Evolutionary conservation across 805 yeast genomes (phyloP).

Genomic region (Kuraishia cidri): DNA sequence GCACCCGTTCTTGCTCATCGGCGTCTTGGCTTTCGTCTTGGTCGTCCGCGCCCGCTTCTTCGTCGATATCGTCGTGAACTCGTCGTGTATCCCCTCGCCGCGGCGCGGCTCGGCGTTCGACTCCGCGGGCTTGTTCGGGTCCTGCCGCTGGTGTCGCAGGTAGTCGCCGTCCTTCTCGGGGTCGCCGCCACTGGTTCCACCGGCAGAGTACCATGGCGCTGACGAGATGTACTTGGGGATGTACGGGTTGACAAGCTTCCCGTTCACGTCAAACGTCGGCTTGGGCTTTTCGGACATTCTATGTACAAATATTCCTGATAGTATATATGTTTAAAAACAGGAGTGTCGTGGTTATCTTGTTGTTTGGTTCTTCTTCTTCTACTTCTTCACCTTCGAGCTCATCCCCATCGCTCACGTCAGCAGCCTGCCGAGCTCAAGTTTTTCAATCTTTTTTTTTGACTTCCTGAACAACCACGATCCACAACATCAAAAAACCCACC

Average conservation of each 20-base stretch:
- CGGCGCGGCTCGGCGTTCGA: constrained; percentile 40
- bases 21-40: constrained; percentile 1
- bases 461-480: no score
- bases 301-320: no score
- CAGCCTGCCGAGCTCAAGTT: no score
- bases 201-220: constrained; percentile 30
- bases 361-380: no score
- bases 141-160: constrained; percentile 48
- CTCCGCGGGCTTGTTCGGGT: constrained; percentile 28
- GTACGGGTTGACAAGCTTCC: constrained; percentile 9
- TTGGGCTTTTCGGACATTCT: no score
- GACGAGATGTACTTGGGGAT: constrained; percentile 29
- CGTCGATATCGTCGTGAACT: constrained; percentile 13
- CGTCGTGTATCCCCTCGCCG: constrained; percentile 52
- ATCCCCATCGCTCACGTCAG: no score
- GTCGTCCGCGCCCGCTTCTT: constrained; percentile 4
- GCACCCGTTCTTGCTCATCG: constrained; percentile 19
- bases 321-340: no score
- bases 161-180: constrained; percentile 30
- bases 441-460: no score
- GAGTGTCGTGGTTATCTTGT: no score
- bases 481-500: no score
- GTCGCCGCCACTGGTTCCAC: constrained; percentile 7
- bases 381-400: no score
- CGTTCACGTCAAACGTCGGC: background rate